A percentile compares a stretch with the other conserved stretches of the same genome.
These are phyloP conservation scores for Grosmannia serpens DNA, from an alignment of 2,329 filamentous ascomycete species.

Conservation along the genomic window DNA sequence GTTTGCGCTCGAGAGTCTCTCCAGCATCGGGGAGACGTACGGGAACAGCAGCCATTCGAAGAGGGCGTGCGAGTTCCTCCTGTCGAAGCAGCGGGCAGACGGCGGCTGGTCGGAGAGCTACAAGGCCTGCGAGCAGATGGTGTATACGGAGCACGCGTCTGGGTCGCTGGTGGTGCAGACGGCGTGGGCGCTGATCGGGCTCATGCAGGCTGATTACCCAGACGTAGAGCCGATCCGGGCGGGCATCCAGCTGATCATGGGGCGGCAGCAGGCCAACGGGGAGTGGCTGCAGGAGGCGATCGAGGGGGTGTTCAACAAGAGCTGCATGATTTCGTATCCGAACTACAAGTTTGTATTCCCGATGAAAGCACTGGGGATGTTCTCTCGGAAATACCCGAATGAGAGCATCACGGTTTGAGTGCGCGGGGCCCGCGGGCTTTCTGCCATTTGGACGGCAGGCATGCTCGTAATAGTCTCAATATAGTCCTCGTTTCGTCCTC, in stretches of 20 bases:
- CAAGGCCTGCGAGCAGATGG: conserved; percentile 63
- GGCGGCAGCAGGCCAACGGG: conserved; percentile 73
- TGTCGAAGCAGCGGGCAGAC: conserved; percentile 74
- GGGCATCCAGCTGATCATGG: conserved; percentile 72
- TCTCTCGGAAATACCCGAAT: conserved; percentile 54
- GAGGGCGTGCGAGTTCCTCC: conserved; percentile 72
- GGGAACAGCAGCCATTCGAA: conserved; percentile 57
- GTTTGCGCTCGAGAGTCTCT: conserved; percentile 86
- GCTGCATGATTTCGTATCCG: conserved; percentile 97
- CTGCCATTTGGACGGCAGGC: no score
- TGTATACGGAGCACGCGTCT: conserved; percentile 62
- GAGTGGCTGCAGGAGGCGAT: conserved; percentile 95
- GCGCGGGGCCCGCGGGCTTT: no score
- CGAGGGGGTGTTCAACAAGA: conserved; percentile 98
- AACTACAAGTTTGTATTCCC: conserved; percentile 98
- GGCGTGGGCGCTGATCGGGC: conserved; percentile 73
- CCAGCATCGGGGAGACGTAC: conserved; percentile 72
- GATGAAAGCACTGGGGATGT: conserved; percentile 89
- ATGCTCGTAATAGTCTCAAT: no score
- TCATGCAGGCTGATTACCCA: conserved; percentile 76
- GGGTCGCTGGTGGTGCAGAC: conserved; percentile 89
- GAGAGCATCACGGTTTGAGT: not conserved
- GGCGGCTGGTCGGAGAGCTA: conserved; percentile 98
- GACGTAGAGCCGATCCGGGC: conserved; percentile 59
- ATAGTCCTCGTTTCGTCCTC: no score